Percentiles rank a stretch among this genome's conserved stretches.
Evolutionary conservation across 768 basidiomycete genomes (phyloP).

Genomic region (Boletus tomentosulus): DNA sequence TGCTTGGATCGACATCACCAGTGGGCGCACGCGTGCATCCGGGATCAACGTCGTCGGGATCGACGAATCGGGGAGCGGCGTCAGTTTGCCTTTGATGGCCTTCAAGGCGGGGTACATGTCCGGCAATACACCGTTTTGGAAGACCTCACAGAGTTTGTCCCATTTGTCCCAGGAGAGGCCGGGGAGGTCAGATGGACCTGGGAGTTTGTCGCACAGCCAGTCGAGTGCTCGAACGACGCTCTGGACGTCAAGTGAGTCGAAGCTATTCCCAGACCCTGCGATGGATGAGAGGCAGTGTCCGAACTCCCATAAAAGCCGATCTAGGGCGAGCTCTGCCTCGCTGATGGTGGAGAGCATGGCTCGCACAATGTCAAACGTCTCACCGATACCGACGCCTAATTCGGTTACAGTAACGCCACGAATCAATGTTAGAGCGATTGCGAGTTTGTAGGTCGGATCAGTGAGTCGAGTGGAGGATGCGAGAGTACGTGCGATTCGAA

Average conservation of each 20-base stretch:
- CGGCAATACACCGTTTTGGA: slow-evolving; percentile 25
- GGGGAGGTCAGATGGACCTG: slow-evolving; percentile 43
- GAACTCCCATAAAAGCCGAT: slow-evolving; percentile 33
- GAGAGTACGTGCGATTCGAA: slow-evolving; percentile 37
- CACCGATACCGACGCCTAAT: slow-evolving; percentile 14
- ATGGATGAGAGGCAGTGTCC: slow-evolving; percentile 34
- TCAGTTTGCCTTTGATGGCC: slow-evolving; percentile 31
- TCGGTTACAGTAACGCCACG: slow-evolving; percentile 27
- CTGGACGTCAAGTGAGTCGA: slow-evolving; percentile 32
- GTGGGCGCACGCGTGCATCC: slow-evolving; percentile 19
- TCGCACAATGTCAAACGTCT: slow-evolving; percentile 25
- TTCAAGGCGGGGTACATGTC: slow-evolving; percentile 31
- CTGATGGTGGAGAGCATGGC: slow-evolving; percentile 23
- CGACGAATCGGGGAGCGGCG: slow-evolving; percentile 22
- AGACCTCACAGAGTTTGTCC: slow-evolving; percentile 41
- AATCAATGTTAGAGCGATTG: slow-evolving; percentile 31
- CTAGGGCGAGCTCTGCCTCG: slow-evolving; percentile 21
- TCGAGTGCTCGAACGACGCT: slow-evolving; percentile 46
- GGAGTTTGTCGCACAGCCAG: slow-evolving; percentile 50
- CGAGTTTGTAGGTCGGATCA: slow-evolving; percentile 31
- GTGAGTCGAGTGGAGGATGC: slow-evolving; percentile 20
- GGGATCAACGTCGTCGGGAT: slow-evolving; percentile 32
- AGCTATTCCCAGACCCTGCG: slow-evolving; percentile 21
- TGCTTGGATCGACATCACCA: slow-evolving; percentile 44
- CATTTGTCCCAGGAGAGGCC: slow-evolving; percentile 48